Evolutionary conservation across 768 basidiomycete genomes (phyloP), one percentile per base, ranked within the genome.

Genomic region (Psilocybe cubensis): DNA sequence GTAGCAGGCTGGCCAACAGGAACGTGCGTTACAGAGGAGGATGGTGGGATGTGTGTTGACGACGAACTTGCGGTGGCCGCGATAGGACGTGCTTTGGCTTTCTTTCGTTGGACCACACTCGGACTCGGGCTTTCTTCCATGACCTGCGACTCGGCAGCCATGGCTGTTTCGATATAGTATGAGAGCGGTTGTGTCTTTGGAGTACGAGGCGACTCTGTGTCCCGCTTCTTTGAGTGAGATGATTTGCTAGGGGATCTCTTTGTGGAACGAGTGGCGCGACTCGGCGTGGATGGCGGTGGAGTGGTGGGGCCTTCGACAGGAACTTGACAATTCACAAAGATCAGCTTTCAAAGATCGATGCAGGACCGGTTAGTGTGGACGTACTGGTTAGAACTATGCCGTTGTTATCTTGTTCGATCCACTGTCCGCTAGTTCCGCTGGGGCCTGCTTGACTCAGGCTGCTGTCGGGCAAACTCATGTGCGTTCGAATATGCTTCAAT

Each of bases 321-420:
- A 38, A 10, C 35, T 38, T 38, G 35, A n/a, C 14, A 38, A 4
- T 38, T 12, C n/a, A n/a, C n/a, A n/a, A n/a, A 17, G 4, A 17
- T 12, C 1, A 38, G 3, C 14, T 17, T 38, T 17, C 5, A 12
- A 38, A 14, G 14, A 7, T 5, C 5, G 8, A 14, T 38, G 12
- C 35, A 14, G 12, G 35, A 31, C 2, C 14, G 31, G 31, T n/a
- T n/a, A 38, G n/a, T 17, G 12, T 38, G 35, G 11, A 12, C 35
- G 35, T 38, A 38, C 35, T n/a, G 3, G 12, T 38, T 38, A 11
- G 35, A 38, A 9, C 35, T 9, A 12, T 38, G 14, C 35, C n/a
- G 35, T 17, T 38, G 9, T 5, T 48, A 59, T 47, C 17, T 55
- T 52, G 20, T 57, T 29, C 23, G 59, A 25, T 31, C 47, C 31